These are phyloP conservation scores for Thermochaetoides dissita DNA, from an alignment of 2,329 filamentous ascomycete species.

Conservation along the genomic window DNA sequence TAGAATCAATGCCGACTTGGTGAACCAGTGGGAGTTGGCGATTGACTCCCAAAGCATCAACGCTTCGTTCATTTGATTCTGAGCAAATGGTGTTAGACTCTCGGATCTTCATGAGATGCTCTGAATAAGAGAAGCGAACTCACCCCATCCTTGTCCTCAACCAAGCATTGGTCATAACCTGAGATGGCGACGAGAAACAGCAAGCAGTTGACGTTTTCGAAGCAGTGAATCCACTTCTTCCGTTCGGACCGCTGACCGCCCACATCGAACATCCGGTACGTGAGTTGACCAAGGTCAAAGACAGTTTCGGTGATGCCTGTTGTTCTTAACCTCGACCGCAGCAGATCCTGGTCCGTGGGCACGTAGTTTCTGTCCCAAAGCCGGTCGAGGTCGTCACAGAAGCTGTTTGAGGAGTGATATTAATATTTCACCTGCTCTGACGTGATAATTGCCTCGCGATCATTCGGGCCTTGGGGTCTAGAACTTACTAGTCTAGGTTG, in stretches of 20 bases:
- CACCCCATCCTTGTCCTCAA: conserved; percentile 93
- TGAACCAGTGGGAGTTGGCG: conserved; percentile 77
- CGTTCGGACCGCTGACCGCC: conserved; percentile 84
- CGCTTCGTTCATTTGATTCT: conserved; percentile 88
- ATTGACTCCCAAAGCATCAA: conserved; percentile 79
- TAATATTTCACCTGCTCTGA: no score
- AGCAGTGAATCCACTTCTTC: conserved; percentile 97
- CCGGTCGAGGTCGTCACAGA: conserved; percentile 65
- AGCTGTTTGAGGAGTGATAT: conserved; percentile 38
- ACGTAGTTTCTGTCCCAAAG: conserved; percentile 67
- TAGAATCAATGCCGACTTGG: conserved; percentile 65
- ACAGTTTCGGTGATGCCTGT: conserved; percentile 93
- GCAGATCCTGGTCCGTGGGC: conserved; percentile 85
- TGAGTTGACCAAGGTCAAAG: conserved; percentile 82
- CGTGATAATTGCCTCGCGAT: no score
- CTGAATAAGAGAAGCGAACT: conserved; percentile 21
- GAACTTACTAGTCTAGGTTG: conserved; percentile 69
- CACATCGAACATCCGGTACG: conserved; percentile 94
- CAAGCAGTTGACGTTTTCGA: conserved; percentile 84
- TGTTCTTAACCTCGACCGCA: conserved; percentile 77
- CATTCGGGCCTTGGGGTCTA: no score
- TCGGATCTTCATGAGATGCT: background rate
- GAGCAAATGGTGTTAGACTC: conserved; percentile 12
- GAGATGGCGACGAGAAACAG: conserved; percentile 91
- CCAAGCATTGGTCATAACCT: conserved; percentile 89